Conservation (phyloP, 495 filamentous ascomycete species). For the Schizothecium vesticola region DNA sequence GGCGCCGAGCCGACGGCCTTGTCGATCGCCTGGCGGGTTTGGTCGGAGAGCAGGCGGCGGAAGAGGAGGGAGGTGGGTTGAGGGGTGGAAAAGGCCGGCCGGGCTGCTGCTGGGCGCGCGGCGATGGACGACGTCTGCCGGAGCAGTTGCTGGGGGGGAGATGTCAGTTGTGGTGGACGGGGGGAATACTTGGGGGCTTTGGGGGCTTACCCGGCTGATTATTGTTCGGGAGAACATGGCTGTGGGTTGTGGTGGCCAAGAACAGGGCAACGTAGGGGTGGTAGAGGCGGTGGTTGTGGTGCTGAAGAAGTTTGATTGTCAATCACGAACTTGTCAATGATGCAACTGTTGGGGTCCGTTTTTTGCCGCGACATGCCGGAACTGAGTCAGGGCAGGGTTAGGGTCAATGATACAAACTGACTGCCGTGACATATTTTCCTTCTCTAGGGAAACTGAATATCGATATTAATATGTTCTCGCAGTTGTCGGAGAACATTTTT, state of each 20-base stretch:
- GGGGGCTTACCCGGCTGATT: conserved; percentile 21
- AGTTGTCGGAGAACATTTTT: neutral
- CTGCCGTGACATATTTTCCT: too few species aligned
- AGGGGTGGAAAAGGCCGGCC: conserved; percentile 2
- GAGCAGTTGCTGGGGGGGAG: conserved; percentile 15
- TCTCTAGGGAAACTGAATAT: too few species aligned
- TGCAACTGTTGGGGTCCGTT: neutral
- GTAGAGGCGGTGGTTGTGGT: neutral
- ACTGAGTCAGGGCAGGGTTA: neutral
- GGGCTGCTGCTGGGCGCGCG: neutral
- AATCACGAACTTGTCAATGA: conserved; percentile 9
- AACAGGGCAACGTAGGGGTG: neutral
- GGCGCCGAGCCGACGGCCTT: conserved; percentile 78
- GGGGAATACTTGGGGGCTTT: neutral
- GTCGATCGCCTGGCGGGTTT: conserved; percentile 75
- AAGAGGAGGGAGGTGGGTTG: conserved; percentile 27
- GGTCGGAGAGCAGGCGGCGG: conserved; percentile 65
- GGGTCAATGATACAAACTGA: neutral
- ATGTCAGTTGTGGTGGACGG: neutral
- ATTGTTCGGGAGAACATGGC: conserved; percentile 25
- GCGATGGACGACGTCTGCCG: conserved; percentile 12
- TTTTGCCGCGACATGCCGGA: neutral
- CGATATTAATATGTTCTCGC: neutral
- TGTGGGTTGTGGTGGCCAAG: neutral
- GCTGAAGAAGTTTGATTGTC: conserved; percentile 5